Base-by-base conservation (phyloP, 2,329 filamentous ascomycete genomes). In the Bipolaris cookei region DNA sequence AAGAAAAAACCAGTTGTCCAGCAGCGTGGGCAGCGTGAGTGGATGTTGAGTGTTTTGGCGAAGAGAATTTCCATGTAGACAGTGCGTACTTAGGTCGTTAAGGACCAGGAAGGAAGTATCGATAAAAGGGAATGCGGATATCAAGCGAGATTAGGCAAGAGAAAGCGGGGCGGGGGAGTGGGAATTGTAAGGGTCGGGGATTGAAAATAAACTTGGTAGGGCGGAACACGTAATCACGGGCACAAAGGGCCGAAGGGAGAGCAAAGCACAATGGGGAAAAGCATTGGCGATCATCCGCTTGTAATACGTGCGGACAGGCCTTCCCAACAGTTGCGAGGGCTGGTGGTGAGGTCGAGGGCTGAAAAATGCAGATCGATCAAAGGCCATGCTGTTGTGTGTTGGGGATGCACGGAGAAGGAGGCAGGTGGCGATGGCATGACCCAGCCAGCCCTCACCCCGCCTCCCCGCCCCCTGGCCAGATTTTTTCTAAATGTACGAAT, bases 391-490 rank as follows among this genome's bases (percentile, higher is more conserved):
- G 39, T 30, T 23, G 56, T 51, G 42, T 63, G 61, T 63, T 63
- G 63, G 59, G 28, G 63, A 63, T 48, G 61, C 63, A 59, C 35
- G 45, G 50, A 43, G 45, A 59, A 34, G 46, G 54, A 16, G 41
- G 32, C 48, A 37, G 46, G 35, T 57, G 62, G 57, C 55, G 43
- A 49, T 25, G 11, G 20, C 21, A 3, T 23, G 39, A 25, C 11
- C 20, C 13, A 21, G 39, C 21, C 13, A 35, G 50, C 45, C 53
- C 43, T 48, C 37, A 30, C 28, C 28, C 10, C 10, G 28, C 10
- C 28, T 30, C 28, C 10, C 28, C 28, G 8, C 28, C 28, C 28
- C 28, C 28, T 30, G 28, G 28, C 28, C 10, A 44, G 45, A 32
- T 13, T 45, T 54, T 32, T 32, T 38, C 16, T 16, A n/a, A 14